Evolutionary conservation across 768 basidiomycete species (phyloP).

Genomic region (Suillus paluster): DNA sequence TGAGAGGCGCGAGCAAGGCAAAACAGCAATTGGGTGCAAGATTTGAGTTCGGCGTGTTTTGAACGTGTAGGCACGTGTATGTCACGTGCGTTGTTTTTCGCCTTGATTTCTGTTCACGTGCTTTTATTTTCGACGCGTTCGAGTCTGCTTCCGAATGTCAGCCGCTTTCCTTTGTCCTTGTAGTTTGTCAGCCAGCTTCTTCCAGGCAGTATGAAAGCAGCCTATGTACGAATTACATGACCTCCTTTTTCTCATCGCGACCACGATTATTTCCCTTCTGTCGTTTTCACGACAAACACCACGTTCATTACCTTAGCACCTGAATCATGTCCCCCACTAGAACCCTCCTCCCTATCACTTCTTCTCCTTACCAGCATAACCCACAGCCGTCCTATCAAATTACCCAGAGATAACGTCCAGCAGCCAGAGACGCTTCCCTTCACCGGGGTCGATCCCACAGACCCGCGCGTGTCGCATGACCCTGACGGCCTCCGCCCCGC

Average conservation of each 20-base stretch:
- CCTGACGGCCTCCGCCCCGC: slow-evolving; percentile 12
- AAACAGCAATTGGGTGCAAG: not conserved
- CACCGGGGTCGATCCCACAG: not conserved
- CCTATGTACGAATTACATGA: not conserved
- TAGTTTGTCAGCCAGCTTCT: slow-evolving; percentile 1
- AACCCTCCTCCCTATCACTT: not conserved
- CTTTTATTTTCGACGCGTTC: slow-evolving; percentile 5
- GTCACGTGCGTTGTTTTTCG: slow-evolving; percentile 21
- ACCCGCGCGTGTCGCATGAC: not conserved
- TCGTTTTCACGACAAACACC: slow-evolving; percentile 1
- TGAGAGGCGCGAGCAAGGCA: not conserved
- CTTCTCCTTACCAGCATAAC: not conserved
- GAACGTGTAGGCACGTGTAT: slow-evolving; percentile 18
- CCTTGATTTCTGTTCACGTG: slow-evolving; percentile 5
- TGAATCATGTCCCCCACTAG: not conserved
- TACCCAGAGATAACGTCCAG: slow-evolving; percentile 15
- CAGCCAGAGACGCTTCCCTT: not conserved
- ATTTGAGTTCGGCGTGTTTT: not conserved
- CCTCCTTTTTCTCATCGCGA: not conserved
- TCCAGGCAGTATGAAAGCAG: not conserved
- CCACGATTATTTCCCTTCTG: not conserved
- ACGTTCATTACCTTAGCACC: slow-evolving; percentile 9
- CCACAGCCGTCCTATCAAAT: not conserved
- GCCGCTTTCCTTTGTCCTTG: not conserved
- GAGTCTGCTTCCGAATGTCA: slow-evolving; percentile 24